Evolutionary conservation across 495 filamentous ascomycete species (phyloP).

Genomic region (Hapsidospora chrysogenum): DNA sequence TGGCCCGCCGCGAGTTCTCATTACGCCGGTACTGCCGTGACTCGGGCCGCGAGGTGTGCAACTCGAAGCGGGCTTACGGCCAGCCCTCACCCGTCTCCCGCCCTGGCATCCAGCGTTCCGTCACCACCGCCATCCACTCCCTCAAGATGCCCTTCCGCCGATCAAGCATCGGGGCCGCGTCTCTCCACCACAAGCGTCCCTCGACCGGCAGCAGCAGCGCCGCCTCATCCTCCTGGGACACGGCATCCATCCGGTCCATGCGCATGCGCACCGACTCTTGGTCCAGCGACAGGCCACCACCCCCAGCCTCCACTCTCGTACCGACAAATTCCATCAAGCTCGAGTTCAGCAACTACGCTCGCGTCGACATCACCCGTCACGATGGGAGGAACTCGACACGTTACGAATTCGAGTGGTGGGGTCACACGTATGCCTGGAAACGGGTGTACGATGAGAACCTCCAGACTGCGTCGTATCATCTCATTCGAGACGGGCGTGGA

Average conservation of each 20-base stretch:
- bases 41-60: slow-evolving; percentile 86
- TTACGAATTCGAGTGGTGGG: slow-evolving; percentile 91
- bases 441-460: slow-evolving; percentile 45
- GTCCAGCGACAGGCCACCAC: slow-evolving; percentile 10
- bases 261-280: slow-evolving; percentile 10
- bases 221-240: slow-evolving; percentile 5
- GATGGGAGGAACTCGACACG: slow-evolving; percentile 55
- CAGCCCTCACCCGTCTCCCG: background rate
- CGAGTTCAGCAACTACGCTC: slow-evolving; percentile 95
- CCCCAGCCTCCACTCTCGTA: slow-evolving; percentile 21
- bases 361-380: slow-evolving; percentile 63
- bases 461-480: slow-evolving; percentile 54
- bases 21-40: slow-evolving; percentile 83
- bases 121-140: slow-evolving; percentile 48
- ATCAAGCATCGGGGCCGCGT: slow-evolving; percentile 22
- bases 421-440: slow-evolving; percentile 71
- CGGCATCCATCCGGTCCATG: slow-evolving; percentile 1
- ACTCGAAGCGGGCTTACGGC: slow-evolving; percentile 56
- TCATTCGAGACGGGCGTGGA: slow-evolving; percentile 47
- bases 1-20: slow-evolving; percentile 75
- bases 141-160: slow-evolving; percentile 23
- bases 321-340: slow-evolving; percentile 64
- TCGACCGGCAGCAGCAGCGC: slow-evolving; percentile 9
- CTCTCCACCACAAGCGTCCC: slow-evolving; percentile 15
- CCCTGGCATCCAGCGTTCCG: slow-evolving; percentile 43